A percentile compares a stretch with the other conserved stretches of the same genome.
Conservation (phyloP, 2,329 filamentous ascomycete genomes). For the Neophaeococcomyces aloes region DNA sequence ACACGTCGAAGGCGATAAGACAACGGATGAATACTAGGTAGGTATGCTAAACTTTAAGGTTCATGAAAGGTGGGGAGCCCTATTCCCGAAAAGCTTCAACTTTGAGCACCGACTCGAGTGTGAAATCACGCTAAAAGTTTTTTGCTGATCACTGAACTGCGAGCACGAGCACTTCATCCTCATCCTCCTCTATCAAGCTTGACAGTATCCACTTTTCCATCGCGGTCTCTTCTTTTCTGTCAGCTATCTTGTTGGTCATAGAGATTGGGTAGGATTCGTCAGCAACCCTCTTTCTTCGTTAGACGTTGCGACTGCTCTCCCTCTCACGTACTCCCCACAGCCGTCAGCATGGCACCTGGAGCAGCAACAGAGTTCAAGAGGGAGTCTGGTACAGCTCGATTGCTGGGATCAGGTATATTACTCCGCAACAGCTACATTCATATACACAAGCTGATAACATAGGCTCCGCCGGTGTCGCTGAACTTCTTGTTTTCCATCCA, state of each 20-base stretch:
- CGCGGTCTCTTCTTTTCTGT: too few species aligned
- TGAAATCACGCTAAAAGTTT: constrained; percentile 2
- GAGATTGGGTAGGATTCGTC: too few species aligned
- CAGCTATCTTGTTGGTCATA: too few species aligned
- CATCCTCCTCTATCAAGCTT: neutral
- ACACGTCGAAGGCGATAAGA: too few species aligned
- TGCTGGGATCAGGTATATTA: constrained; percentile 75
- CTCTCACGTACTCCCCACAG: too few species aligned
- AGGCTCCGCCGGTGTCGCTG: constrained; percentile 89
- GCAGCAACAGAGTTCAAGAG: constrained; percentile 54
- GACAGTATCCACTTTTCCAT: too few species aligned
- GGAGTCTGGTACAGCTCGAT: constrained; percentile 78
- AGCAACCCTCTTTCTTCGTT: too few species aligned
- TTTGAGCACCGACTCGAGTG: neutral
- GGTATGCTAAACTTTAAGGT: too few species aligned
- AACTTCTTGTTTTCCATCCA: constrained; percentile 85
- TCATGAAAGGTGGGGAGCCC: too few species aligned
- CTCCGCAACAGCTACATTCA: neutral
- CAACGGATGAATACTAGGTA: too few species aligned
- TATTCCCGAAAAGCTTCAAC: too few species aligned
- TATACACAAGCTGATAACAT: constrained; percentile 14
- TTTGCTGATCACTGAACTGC: neutral
- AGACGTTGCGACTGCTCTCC: too few species aligned
- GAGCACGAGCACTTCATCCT: neutral
- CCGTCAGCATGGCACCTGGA: constrained; percentile 17